A percentile compares a stretch with the other conserved stretches of the same genome.
phyloP scores from a whole-genome alignment of 2,329 filamentous ascomycete genomes.

The Lachnellula subtilissima region DNA sequence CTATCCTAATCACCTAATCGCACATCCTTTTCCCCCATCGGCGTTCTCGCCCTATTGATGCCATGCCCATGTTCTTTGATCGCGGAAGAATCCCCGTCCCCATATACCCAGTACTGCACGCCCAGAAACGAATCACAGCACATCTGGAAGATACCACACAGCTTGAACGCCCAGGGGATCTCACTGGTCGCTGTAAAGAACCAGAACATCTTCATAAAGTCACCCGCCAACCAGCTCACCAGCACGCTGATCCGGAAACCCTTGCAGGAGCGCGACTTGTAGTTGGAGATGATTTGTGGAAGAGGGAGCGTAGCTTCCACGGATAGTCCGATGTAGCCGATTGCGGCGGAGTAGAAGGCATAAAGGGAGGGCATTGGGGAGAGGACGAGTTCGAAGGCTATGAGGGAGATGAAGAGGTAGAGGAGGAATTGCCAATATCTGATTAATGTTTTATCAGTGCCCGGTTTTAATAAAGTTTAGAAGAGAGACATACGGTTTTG shows the following conservation, averaged over 20 bases:
- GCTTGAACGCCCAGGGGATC: constrained; percentile 75
- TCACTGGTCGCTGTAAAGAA: constrained; percentile 68
- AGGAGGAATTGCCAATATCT: constrained; percentile 76
- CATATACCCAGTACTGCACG: constrained; percentile 69
- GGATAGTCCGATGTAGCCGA: constrained; percentile 71
- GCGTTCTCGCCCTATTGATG: constrained; percentile 13
- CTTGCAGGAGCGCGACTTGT: constrained; percentile 63
- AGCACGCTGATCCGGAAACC: constrained; percentile 74
- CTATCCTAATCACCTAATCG: constrained; percentile 22
- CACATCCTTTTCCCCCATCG: constrained; percentile 27
- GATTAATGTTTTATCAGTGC: constrained; percentile 27
- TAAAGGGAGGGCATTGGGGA: constrained; percentile 55
- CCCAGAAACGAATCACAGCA: constrained; percentile 70
- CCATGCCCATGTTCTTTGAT: constrained; percentile 21
- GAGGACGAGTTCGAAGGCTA: constrained; percentile 63
- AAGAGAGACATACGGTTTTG: constrained; percentile 50
- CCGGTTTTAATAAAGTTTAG: neutral
- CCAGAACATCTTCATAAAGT: constrained; percentile 84
- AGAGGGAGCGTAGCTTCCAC: constrained; percentile 79
- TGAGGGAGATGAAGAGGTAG: constrained; percentile 59
- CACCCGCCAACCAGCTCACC: constrained; percentile 72
- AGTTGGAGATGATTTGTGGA: constrained; percentile 72
- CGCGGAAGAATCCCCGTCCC: constrained; percentile 38
- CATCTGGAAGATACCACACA: constrained; percentile 78
- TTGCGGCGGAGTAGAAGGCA: constrained; percentile 57